Evolutionary conservation across 1,284 basidiomycete genomes (phyloP).

Genomic region (Pyrrhoderma noxium): DNA sequence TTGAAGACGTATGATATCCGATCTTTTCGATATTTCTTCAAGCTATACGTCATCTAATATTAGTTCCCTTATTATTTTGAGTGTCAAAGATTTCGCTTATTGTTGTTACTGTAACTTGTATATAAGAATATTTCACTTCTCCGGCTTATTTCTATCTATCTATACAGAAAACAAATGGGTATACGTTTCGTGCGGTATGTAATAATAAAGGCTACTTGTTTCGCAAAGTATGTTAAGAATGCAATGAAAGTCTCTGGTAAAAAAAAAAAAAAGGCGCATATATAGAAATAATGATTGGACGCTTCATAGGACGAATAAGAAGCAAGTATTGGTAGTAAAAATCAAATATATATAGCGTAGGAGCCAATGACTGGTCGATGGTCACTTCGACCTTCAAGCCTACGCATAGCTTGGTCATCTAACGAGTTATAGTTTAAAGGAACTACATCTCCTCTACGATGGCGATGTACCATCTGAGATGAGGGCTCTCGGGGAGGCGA

Average conservation of each 20-base stretch:
- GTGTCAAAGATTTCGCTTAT: no score
- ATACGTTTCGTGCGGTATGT: neutral
- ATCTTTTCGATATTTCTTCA: no score
- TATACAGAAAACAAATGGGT: conserved; percentile 6
- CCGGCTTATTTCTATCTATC: neutral
- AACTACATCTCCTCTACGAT: conserved; percentile 41
- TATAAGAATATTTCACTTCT: no score
- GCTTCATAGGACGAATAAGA: neutral
- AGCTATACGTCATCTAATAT: no score
- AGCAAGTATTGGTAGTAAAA: no score
- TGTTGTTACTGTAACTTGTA: no score
- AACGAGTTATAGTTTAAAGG: conserved; percentile 68
- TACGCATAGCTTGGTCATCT: conserved; percentile 69
- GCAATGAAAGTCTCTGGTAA: conserved; percentile 1
- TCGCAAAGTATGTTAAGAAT: neutral
- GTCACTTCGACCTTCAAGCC: conserved; percentile 70
- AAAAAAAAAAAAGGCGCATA: neutral
- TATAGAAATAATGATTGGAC: neutral
- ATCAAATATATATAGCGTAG: conserved; percentile 54
- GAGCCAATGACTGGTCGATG: conserved; percentile 74
- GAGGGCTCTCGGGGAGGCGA: conserved; percentile 5
- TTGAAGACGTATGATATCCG: no score
- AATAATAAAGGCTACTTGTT: conserved; percentile 1
- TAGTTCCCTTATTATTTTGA: no score
- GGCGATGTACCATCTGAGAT: conserved; percentile 21